phyloP scores from a whole-genome alignment of 2,329 filamentous ascomycete genomes.

The Meredithiella fracta region DNA sequence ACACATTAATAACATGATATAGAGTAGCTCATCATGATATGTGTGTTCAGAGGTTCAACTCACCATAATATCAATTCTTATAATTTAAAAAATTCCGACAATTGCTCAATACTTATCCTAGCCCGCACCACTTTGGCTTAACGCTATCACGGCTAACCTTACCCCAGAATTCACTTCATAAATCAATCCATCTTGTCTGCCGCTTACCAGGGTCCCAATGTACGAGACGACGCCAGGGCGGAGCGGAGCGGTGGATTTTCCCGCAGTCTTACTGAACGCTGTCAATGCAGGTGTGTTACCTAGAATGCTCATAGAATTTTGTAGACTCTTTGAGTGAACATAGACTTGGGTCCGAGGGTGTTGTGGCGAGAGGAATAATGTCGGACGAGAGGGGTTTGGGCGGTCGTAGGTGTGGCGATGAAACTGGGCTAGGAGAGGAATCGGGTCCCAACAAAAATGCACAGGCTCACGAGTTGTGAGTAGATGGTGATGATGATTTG shows the following conservation, averaged over 20 bases:
- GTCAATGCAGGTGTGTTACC: not conserved
- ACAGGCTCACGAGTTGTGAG: not conserved
- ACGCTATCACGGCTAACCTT: not conserved
- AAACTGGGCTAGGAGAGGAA: not conserved
- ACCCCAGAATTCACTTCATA: not conserved
- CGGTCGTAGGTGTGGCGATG: not conserved
- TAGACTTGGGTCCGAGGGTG: no score
- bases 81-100: not conserved
- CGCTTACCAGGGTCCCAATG: not conserved
- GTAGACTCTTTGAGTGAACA: no score
- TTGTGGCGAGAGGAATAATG: not conserved
- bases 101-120: not conserved
- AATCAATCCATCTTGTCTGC: not conserved
- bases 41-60: no score
- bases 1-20: no score
- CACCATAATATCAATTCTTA: no score
- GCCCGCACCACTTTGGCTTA: not conserved
- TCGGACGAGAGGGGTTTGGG: not conserved
- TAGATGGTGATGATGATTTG: not conserved
- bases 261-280: not conserved
- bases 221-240: not conserved
- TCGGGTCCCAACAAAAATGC: not conserved
- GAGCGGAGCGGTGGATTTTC: constrained; percentile 5
- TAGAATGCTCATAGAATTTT: not conserved
- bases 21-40: no score